Base-by-base conservation (phyloP, 768 basidiomycete species). In the Russula sp. region DNA sequence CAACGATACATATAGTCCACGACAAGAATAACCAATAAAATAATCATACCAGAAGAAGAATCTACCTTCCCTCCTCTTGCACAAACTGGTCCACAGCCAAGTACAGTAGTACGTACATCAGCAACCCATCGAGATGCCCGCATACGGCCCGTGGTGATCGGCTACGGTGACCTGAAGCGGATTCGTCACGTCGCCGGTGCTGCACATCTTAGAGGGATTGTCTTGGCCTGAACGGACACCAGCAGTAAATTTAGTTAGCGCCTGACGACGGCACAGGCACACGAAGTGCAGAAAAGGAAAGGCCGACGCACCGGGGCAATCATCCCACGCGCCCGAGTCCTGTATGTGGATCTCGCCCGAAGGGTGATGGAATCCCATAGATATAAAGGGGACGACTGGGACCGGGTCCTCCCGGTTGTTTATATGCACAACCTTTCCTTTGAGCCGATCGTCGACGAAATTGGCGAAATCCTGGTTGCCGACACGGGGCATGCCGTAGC, bases 171-270 rank as follows among this genome's bases (percentile, higher is more conserved):
- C 76, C 7, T 73, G 73, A 20, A 83, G 78, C 57, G 88, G 74
- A 37, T 77, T 78, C 0, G 77, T 67, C 4, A 85, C 84, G 57
- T 80, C 80, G 1, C 84, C 85, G n/a, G 77, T 77, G 10, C 70
- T 77, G 72, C 86, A 88, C 60, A 77, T 69, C 3, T 50, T 63
- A 63, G 77, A 81, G 6, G 77, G 68, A 68, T 88, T 88, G 63
- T 89, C 87, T 62, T 86, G 80, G 4, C 86, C 83, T 83, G 56
- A 37, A 56, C 27, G 27, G 2, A 40, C n/a, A 11, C 1, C 4
- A 11, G 13, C 6, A 13, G 40, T 27, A 27, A 27, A 27, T 27
- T 40, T 40, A 40, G 35, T 61, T 42, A 61, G 34, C 57, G 27
- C 40, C 10, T 16, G 9, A 11, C 37, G 37, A 37, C 37, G 1